phyloP scores from a whole-genome alignment of 495 filamentous ascomycete genomes.

The Penicillium ochrochloron region DNA sequence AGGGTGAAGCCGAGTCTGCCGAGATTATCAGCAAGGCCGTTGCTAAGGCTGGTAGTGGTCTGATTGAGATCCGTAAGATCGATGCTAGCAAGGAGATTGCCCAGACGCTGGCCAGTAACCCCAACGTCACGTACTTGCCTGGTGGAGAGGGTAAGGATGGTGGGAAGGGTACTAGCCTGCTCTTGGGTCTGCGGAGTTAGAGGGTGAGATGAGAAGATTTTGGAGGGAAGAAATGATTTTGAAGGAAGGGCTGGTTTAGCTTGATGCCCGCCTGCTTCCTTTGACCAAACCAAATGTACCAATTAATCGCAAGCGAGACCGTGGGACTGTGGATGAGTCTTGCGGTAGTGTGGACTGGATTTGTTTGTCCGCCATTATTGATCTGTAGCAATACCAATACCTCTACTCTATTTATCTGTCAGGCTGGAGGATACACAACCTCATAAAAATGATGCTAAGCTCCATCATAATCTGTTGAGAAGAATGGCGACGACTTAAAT shows the following conservation, averaged over 20 bases:
- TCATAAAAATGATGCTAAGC: not conserved
- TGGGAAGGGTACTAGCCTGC: slow-evolving; percentile 64
- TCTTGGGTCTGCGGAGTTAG: slow-evolving; percentile 63
- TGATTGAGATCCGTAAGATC: slow-evolving; percentile 94
- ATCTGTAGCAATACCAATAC: slow-evolving; percentile 53
- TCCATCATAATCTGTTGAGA: not conserved
- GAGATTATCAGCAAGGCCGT: slow-evolving; percentile 92
- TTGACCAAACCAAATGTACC: slow-evolving; percentile 33
- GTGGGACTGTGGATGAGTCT: slow-evolving; percentile 40
- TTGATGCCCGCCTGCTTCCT: slow-evolving; percentile 19
- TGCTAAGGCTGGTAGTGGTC: slow-evolving; percentile 86
- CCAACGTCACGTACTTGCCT: slow-evolving; percentile 95
- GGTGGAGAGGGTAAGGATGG: slow-evolving; percentile 68
- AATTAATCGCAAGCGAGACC: slow-evolving; percentile 37
- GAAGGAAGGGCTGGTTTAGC: slow-evolving; percentile 24
- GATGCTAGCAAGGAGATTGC: slow-evolving; percentile 98
- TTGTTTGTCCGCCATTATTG: slow-evolving; percentile 26
- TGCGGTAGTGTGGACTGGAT: slow-evolving; percentile 37
- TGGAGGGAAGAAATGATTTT: slow-evolving; percentile 18
- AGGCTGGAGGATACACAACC: slow-evolving; percentile 20
- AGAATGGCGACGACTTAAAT: no score
- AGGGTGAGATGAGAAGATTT: slow-evolving; percentile 14
- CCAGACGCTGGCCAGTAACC: slow-evolving; percentile 83
- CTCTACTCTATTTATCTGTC: slow-evolving; percentile 30
- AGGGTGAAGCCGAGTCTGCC: slow-evolving; percentile 95